A percentile compares a stretch with the other conserved stretches of the same genome.
Conservation (phyloP, 2,329 filamentous ascomycete species). For the Colletotrichum sublineola region DNA sequence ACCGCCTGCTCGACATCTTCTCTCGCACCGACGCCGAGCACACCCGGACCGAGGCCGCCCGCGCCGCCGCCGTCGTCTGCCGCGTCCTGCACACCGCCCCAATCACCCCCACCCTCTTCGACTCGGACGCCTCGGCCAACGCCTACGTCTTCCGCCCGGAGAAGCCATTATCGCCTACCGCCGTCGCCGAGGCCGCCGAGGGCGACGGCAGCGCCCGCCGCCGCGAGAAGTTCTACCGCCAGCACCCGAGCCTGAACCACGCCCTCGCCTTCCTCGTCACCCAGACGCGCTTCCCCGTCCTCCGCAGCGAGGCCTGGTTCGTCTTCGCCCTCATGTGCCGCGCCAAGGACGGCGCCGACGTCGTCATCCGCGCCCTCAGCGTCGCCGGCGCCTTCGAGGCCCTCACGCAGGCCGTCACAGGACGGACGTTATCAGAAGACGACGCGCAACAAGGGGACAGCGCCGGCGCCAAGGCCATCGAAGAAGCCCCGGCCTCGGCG, state of each 20-base stretch:
- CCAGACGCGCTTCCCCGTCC: slow-evolving; percentile 69
- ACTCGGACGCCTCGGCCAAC: slow-evolving; percentile 51
- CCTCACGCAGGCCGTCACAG: slow-evolving; percentile 64
- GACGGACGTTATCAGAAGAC: slow-evolving; percentile 49
- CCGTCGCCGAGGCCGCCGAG: slow-evolving; percentile 19
- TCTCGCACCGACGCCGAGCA: slow-evolving; percentile 59
- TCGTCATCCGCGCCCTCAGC: slow-evolving; percentile 60
- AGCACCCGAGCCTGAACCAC: slow-evolving; percentile 56
- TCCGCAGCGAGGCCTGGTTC: slow-evolving; percentile 73
- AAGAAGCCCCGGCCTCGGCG: not conserved
- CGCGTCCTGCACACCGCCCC: slow-evolving; percentile 65
- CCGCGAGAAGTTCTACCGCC: slow-evolving; percentile 59
- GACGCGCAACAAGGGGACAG: not conserved
- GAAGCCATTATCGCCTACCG: slow-evolving; percentile 31
- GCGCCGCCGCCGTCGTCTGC: slow-evolving; percentile 66
- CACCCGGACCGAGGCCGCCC: slow-evolving; percentile 71
- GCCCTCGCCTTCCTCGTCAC: slow-evolving; percentile 66
- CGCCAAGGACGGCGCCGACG: slow-evolving; percentile 61
- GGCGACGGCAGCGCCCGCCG: slow-evolving; percentile 43
- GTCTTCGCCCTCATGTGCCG: slow-evolving; percentile 72
- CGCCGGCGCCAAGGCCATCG: not conserved
- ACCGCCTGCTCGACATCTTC: slow-evolving; percentile 56
- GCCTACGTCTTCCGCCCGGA: slow-evolving; percentile 43
- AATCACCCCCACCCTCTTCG: slow-evolving; percentile 49
- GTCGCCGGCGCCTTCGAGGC: slow-evolving; percentile 57